Evolutionary conservation across 371 early-diverging fungal species (phyloP).

Genomic region (Circinella minor): DNA sequence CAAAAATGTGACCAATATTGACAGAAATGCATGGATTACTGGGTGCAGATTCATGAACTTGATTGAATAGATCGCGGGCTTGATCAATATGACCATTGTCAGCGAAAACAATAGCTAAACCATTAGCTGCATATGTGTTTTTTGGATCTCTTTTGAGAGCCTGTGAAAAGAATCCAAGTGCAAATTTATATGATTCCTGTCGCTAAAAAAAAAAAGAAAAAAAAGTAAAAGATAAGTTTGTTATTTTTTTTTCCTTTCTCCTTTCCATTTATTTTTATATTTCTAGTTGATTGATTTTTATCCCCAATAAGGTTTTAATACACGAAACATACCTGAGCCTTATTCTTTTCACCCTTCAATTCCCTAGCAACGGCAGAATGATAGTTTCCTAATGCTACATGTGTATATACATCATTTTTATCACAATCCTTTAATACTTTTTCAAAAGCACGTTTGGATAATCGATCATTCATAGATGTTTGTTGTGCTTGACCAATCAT

Average conservation of each 20-base stretch:
- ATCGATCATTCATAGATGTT: conserved; percentile 58
- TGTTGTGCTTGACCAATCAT: conserved; percentile 76
- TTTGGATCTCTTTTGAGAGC: conserved; percentile 73
- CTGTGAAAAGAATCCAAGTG: conserved; percentile 83
- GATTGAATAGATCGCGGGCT: conserved; percentile 79
- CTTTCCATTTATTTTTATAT: background rate
- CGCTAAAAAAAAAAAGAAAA: conserved; percentile 36
- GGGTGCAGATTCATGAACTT: conserved; percentile 67
- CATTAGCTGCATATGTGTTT: conserved; percentile 80
- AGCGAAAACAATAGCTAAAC: conserved; percentile 80
- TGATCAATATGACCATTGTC: conserved; percentile 70
- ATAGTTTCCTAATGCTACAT: conserved; percentile 84
- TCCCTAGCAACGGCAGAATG: conserved; percentile 68
- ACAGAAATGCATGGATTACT: conserved; percentile 65
- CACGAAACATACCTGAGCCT: conserved; percentile 32
- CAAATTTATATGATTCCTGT: conserved; percentile 67
- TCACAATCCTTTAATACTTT: conserved; percentile 78
- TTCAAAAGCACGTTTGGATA: conserved; percentile 76
- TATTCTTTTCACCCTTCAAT: conserved; percentile 44
- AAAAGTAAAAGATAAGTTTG: background rate
- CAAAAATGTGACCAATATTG: conserved; percentile 81
- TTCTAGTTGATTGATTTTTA: no score
- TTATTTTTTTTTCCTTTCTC: background rate
- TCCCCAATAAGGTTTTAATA: no score
- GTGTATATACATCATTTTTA: conserved; percentile 80